Evolutionary conservation across 768 basidiomycete species (phyloP).

Genomic region (Boletus subcaerulescens): DNA sequence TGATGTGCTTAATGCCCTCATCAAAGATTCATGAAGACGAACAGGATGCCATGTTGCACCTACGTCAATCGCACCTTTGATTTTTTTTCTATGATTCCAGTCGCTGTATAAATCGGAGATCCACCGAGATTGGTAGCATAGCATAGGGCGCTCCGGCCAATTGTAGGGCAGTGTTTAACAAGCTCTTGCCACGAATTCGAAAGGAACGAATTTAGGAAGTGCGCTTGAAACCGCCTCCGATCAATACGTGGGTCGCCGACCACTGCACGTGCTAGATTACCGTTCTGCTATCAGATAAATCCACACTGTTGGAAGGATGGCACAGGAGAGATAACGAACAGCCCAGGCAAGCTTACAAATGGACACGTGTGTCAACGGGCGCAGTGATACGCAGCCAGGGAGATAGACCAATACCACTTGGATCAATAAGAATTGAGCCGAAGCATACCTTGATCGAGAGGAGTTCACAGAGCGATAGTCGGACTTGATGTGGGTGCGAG

Average conservation of each 20-base stretch:
- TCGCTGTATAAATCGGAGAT: slow-evolving; percentile 13
- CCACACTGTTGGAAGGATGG: background rate
- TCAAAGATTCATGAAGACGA: slow-evolving; percentile 11
- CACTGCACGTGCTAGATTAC: slow-evolving; percentile 16
- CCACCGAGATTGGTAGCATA: slow-evolving; percentile 5
- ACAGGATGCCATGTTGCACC: slow-evolving; percentile 7
- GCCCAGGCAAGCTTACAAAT: slow-evolving; percentile 1
- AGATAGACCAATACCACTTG: background rate
- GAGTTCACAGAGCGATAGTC: slow-evolving; percentile 12
- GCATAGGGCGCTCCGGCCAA: slow-evolving; percentile 5
- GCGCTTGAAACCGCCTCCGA: slow-evolving; percentile 24
- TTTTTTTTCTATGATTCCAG: slow-evolving; percentile 4
- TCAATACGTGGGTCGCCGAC: slow-evolving; percentile 24
- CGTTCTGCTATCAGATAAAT: slow-evolving; percentile 21
- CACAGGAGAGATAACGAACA: slow-evolving; percentile 10
- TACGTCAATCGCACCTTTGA: slow-evolving; percentile 1
- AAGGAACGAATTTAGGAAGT: slow-evolving; percentile 16
- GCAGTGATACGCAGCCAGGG: slow-evolving; percentile 22
- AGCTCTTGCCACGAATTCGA: slow-evolving; percentile 19
- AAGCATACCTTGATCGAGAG: slow-evolving; percentile 18
- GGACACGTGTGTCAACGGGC: slow-evolving; percentile 9
- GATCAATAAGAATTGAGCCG: slow-evolving; percentile 5
- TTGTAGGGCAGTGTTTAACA: slow-evolving; percentile 22
- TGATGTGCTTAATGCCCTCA: slow-evolving; percentile 8
- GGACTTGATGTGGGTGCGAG: slow-evolving; percentile 20